Percentiles rank a stretch among this genome's conserved stretches.
Evolutionary conservation across 2,329 filamentous ascomycete genomes (phyloP).

Genomic region (Diaporthe vaccinii): DNA sequence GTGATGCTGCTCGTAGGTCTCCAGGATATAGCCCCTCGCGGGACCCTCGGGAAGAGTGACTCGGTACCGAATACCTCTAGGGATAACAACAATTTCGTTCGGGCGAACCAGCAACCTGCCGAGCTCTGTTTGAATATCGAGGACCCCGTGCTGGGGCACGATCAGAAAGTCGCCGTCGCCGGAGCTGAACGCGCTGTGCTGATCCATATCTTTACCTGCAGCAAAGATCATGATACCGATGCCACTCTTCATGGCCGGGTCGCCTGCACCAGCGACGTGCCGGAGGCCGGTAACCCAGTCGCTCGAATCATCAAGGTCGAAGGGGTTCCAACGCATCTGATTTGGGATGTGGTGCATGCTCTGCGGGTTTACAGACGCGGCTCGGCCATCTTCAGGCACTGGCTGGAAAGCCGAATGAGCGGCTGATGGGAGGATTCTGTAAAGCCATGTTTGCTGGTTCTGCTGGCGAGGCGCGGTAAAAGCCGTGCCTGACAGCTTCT

Average conservation of each 20-base stretch:
- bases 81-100: conserved; percentile 83
- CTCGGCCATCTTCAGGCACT: conserved; percentile 48
- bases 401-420: conserved; percentile 69
- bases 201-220: conserved; percentile 81
- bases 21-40: conserved; percentile 80
- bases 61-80: conserved; percentile 80
- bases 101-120: conserved; percentile 81
- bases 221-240: conserved; percentile 86
- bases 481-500: conserved; percentile 80
- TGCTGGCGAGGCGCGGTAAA: conserved; percentile 78
- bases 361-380: conserved; percentile 23
- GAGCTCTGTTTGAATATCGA: conserved; percentile 84
- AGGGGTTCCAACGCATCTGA: conserved; percentile 84
- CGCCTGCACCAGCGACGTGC: conserved; percentile 84
- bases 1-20: conserved; percentile 77
- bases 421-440: conserved; percentile 76
- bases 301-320: conserved; percentile 71
- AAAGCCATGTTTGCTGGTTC: conserved; percentile 80
- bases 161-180: conserved; percentile 85
- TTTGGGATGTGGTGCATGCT: conserved; percentile 83
- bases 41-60: conserved; percentile 73
- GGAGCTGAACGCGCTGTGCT: conserved; percentile 84
- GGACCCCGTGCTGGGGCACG: conserved; percentile 78
- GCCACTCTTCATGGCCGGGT: conserved; percentile 83
- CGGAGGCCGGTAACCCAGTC: conserved; percentile 72